These are phyloP conservation scores for Cryptosporidium baileyi DNA, from an alignment of 169 alveolate species.

Conservation along the genomic window DNA sequence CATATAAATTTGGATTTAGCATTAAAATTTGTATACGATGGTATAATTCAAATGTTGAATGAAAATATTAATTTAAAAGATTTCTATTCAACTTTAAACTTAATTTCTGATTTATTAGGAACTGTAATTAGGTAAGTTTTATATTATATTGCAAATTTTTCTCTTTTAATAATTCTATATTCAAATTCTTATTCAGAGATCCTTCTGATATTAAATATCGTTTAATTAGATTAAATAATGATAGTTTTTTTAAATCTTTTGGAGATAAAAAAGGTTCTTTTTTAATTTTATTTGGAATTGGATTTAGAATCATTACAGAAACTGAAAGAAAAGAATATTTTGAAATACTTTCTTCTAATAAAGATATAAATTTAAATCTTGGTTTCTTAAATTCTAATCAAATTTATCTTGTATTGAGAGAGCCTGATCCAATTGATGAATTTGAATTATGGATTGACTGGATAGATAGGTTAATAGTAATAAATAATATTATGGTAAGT, in stretches of 20 bases:
- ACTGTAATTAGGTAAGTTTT: slow-evolving; percentile 30
- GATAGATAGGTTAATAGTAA: slow-evolving; percentile 1
- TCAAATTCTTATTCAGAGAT: slow-evolving; percentile 15
- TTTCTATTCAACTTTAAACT: background rate
- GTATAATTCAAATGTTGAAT: background rate
- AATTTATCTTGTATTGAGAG: background rate
- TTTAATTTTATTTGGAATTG: slow-evolving; percentile 30
- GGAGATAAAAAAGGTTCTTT: slow-evolving; percentile 33
- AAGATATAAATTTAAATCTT: background rate
- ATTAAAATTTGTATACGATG: background rate
- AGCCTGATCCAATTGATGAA: slow-evolving; percentile 60
- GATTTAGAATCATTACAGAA: slow-evolving; percentile 6
- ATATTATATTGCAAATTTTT: background rate
- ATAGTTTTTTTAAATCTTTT: slow-evolving; percentile 34
- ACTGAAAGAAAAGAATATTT: slow-evolving; percentile 27
- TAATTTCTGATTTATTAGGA: slow-evolving; percentile 9
- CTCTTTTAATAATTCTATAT: background rate
- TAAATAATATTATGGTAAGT: slow-evolving; percentile 44
- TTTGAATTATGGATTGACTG: slow-evolving; percentile 32
- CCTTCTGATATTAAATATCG: slow-evolving; percentile 64
- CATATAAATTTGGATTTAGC: background rate
- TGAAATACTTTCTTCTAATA: slow-evolving; percentile 20
- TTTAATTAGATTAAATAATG: slow-evolving; percentile 40
- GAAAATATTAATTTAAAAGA: background rate
- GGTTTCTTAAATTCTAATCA: background rate